phyloP scores from a whole-genome alignment of 2,329 filamentous ascomycete genomes.

The Fusarium sambucinum region DNA sequence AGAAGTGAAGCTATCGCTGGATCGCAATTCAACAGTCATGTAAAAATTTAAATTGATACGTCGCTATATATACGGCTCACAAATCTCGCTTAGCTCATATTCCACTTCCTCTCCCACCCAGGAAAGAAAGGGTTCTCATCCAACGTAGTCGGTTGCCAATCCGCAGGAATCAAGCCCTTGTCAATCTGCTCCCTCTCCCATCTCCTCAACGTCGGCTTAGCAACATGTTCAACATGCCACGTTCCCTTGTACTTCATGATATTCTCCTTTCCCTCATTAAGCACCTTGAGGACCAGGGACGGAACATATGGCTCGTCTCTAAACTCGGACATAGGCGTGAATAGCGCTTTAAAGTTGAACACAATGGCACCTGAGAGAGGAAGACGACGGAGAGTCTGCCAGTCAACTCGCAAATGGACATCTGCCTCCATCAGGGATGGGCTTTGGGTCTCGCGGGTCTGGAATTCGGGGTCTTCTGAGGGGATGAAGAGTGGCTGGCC shows the following conservation, averaged over 20 bases:
- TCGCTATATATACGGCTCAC: neutral
- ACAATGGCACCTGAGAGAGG: slow-evolving; percentile 80
- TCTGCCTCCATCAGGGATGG: slow-evolving; percentile 67
- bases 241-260: slow-evolving; percentile 86
- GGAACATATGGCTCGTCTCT: slow-evolving; percentile 80
- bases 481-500: slow-evolving; percentile 81
- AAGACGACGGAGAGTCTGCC: slow-evolving; percentile 85
- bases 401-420: slow-evolving; percentile 81
- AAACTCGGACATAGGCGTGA: slow-evolving; percentile 79
- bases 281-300: slow-evolving; percentile 72
- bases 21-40: neutral
- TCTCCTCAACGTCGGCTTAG: slow-evolving; percentile 71
- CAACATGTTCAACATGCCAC: slow-evolving; percentile 81
- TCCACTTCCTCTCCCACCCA: slow-evolving; percentile 68
- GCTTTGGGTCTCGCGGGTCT: slow-evolving; percentile 69
- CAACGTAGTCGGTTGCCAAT: slow-evolving; percentile 77
- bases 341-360: slow-evolving; percentile 91
- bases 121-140: slow-evolving; percentile 81
- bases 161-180: slow-evolving; percentile 67
- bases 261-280: slow-evolving; percentile 70
- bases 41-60: neutral
- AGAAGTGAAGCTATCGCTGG: neutral
- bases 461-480: slow-evolving; percentile 73
- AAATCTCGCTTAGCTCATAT: neutral
- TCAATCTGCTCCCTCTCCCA: slow-evolving; percentile 76